Evolutionary conservation across 805 yeast genomes (phyloP).

Genomic region (Wilhelminamyces savonicus): DNA sequence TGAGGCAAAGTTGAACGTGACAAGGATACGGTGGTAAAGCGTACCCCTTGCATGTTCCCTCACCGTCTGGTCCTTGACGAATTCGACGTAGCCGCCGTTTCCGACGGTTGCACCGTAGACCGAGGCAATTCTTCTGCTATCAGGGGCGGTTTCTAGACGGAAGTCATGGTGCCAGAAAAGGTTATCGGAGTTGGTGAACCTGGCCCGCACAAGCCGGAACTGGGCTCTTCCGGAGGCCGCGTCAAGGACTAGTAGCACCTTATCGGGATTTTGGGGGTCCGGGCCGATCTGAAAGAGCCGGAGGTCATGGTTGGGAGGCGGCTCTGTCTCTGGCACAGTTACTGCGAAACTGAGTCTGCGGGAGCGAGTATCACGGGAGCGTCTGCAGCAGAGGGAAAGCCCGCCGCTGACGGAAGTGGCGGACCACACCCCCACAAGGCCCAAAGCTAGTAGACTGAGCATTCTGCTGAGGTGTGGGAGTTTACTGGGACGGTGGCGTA

Average conservation of each 20-base stretch:
- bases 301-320: neutral
- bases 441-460: no score
- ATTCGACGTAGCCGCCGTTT: conserved; percentile 12
- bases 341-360: no score
- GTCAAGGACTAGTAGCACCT: neutral
- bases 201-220: neutral
- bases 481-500: no score
- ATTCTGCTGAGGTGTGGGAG: no score
- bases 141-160: neutral
- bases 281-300: neutral
- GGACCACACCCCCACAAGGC: no score
- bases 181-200: neutral
- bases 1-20: neutral
- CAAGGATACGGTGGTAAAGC: conserved; percentile 1
- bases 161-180: neutral
- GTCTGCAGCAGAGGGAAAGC: no score
- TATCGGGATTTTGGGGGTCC: neutral
- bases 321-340: no score
- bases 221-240: neutral
- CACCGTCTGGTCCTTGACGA: conserved; percentile 1
- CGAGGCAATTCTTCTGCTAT: conserved; percentile 1
- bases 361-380: no score
- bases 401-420: no score
- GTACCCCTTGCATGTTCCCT: conserved; percentile 1
- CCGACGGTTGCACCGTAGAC: conserved; percentile 10